phyloP scores from a whole-genome alignment of 176 grass and related monocot species.

The Hsuehochloa calcarea region DNA sequence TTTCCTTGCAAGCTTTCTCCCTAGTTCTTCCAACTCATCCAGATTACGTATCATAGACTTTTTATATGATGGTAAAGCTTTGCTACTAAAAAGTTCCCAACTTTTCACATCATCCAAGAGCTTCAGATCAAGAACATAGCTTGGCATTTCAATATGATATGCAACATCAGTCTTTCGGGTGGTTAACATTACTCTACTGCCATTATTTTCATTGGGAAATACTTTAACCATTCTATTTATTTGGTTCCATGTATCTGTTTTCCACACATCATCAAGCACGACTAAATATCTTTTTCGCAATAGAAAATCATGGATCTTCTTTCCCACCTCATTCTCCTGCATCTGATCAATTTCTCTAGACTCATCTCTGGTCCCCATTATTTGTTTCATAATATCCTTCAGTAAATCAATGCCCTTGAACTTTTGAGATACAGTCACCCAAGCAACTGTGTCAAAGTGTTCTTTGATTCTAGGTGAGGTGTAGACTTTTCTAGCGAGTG shows the following conservation, averaged over 20 bases:
- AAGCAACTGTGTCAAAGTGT: background rate
- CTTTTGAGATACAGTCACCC: too few relatives aligned
- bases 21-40: too few relatives aligned
- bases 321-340: too few relatives aligned
- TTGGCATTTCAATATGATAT: background rate
- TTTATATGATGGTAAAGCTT: background rate
- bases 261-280: background rate
- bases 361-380: too few relatives aligned
- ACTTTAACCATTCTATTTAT: background rate
- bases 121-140: background rate
- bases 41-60: too few relatives aligned
- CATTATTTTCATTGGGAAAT: background rate
- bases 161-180: background rate
- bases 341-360: too few relatives aligned
- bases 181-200: background rate
- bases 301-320: background rate
- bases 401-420: too few relatives aligned
- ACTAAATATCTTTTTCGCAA: background rate
- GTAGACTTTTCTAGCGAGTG: conserved; percentile 11
- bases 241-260: background rate
- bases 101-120: background rate
- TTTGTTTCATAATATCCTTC: too few relatives aligned
- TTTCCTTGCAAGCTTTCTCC: too few relatives aligned
- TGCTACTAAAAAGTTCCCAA: background rate
- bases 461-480: background rate